These are phyloP conservation scores for Poa pratensis DNA, from an alignment of 176 grass and related monocot species.

Conservation along the genomic window DNA sequence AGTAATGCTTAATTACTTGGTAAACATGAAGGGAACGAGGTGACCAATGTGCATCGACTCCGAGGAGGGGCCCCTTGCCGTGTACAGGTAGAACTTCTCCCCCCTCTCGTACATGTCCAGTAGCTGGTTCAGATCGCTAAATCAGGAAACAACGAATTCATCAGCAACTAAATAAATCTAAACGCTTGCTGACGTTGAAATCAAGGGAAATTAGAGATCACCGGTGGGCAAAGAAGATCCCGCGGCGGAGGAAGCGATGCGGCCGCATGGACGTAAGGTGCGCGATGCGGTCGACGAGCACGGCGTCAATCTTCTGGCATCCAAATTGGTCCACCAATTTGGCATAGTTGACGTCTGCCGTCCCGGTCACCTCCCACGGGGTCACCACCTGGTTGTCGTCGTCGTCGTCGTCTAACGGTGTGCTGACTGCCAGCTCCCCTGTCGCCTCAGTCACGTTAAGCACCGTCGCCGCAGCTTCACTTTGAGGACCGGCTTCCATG, in stretches of 20 bases:
- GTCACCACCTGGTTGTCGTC: conserved; percentile 61
- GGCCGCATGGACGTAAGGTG: conserved; percentile 53
- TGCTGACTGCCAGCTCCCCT: not conserved
- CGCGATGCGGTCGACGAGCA: conserved; percentile 56
- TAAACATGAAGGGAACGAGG: conserved; percentile 97
- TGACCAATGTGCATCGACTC: conserved; percentile 85
- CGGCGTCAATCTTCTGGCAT: conserved; percentile 62
- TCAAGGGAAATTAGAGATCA: not conserved
- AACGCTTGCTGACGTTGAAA: not conserved
- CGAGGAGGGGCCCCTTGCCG: conserved; percentile 83
- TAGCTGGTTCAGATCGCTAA: conserved; percentile 73
- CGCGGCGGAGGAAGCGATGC: conserved; percentile 77
- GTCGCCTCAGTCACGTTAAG: not conserved
- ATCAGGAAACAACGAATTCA: not conserved
- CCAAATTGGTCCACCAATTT: conserved; percentile 91
- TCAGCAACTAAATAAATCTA: not conserved
- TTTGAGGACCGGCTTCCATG: not conserved
- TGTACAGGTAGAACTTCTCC: conserved; percentile 89
- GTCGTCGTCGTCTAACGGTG: too few relatives aligned
- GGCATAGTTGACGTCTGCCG: conserved; percentile 72
- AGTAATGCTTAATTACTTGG: conserved; percentile 72
- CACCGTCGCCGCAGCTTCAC: not conserved
- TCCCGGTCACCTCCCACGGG: conserved; percentile 84
- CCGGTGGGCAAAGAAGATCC: conserved; percentile 93
- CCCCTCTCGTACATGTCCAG: conserved; percentile 72